These are phyloP conservation scores for Chytridium lagenaria DNA, from an alignment of 371 early-diverging fungal species.

Conservation along the genomic window DNA sequence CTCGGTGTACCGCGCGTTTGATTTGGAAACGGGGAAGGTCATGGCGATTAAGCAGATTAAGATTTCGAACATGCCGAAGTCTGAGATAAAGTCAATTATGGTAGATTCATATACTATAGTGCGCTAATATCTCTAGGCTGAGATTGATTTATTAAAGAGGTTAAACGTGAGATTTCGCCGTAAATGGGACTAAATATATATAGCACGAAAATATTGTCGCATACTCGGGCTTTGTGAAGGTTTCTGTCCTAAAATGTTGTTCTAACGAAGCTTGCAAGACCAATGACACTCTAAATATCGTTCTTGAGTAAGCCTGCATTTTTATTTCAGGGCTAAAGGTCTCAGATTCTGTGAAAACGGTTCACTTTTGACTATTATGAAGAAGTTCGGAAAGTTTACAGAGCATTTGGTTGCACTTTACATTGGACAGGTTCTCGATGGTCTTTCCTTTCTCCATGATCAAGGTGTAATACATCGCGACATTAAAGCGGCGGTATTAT, in stretches of 20 bases:
- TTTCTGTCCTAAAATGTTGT: no score
- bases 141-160: constrained; percentile 70
- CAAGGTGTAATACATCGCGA: constrained; percentile 96
- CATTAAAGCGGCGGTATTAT: constrained; percentile 83
- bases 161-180: constrained; percentile 55
- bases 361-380: constrained; percentile 84
- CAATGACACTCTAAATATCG: constrained; percentile 74
- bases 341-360: constrained; percentile 98
- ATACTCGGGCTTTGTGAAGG: constrained; percentile 86
- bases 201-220: constrained; percentile 86
- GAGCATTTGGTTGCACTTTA: constrained; percentile 93
- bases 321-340: no score
- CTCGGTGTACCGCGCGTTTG: constrained; percentile 77
- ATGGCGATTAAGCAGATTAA: constrained; percentile 72
- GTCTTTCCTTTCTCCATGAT: constrained; percentile 88
- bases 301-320: constrained; percentile 94
- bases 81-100: constrained; percentile 63
- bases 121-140: constrained; percentile 54
- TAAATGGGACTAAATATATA: constrained; percentile 31
- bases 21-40: constrained; percentile 81
- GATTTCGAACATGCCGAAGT: constrained; percentile 49
- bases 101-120: constrained; percentile 33
- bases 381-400: constrained; percentile 91
- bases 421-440: constrained; percentile 89
- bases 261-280: no score